Evolutionary conservation across 2,329 filamentous ascomycete genomes (phyloP), one percentile per base, ranked within the genome.

Genomic region (Calonectria hongkongensis): DNA sequence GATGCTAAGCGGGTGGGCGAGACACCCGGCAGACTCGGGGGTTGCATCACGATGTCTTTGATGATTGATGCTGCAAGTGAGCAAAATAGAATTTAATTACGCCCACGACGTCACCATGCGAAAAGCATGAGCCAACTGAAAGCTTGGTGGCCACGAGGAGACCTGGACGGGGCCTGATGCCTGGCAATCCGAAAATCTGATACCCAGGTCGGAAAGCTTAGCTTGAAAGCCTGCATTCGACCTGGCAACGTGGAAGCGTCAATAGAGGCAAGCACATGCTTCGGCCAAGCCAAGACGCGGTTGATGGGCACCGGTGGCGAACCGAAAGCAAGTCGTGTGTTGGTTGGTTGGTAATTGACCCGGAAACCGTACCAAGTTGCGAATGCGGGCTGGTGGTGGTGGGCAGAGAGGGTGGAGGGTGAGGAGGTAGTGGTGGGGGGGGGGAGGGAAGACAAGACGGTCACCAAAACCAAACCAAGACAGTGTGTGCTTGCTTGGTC

Each of bases 31-130:
- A 47, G 39, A 47, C 27, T 45, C 41, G 58, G 39, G 27, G 15
- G 56, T 45, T 30, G 39, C n/a, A 63, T 27, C 58, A 63, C 45
- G 39, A 43, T 63, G 58, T 45, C 58, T 63, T 63, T 33, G 58
- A 47, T 47, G 58, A 41, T 63, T 33, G 58, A 47, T 47, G 58
- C 58, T 47, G 58, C 58, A 63, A 63, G 36, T 47, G 58, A 63
- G 58, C 54, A 25, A 36, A 60, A 60, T 60, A 60, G 54, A 39
- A 60, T 60, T 60, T 60, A 63, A 63, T 63, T 63, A 47, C 58
- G 58, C 58, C 41, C 41, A 33, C 15, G 58, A 63, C 58, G 58
- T 63, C 58, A 63, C 58, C 41, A 47, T 63, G 16, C 28, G 12
- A 62, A 60, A 60, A 60, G 33, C 54, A 60, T 25, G 25, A 36